phyloP scores from a whole-genome alignment of 176 grass and related monocot species.

The Triticum turgidum region DNA sequence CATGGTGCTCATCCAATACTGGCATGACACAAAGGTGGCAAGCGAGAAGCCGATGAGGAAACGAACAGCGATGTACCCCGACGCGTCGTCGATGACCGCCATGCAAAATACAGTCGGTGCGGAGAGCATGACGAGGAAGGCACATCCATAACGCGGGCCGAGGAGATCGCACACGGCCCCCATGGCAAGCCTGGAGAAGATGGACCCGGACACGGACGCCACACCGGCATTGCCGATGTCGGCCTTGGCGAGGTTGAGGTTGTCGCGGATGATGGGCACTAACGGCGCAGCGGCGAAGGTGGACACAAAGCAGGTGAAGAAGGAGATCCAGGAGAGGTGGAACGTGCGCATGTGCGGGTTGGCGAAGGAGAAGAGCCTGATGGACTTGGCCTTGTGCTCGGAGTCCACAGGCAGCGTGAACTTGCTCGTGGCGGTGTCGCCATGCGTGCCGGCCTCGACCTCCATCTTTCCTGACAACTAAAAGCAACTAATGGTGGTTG shows the following conservation, averaged over 20 bases:
- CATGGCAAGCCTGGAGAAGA: constrained; percentile 89
- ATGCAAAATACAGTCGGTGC: constrained; percentile 86
- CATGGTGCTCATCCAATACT: constrained; percentile 98
- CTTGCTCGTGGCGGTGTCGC: background rate
- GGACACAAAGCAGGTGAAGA: constrained; percentile 94
- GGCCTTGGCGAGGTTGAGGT: constrained; percentile 61
- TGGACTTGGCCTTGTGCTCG: constrained; percentile 74
- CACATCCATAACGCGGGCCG: constrained; percentile 77
- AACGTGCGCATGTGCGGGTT: constrained; percentile 79
- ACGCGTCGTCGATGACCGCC: constrained; percentile 46
- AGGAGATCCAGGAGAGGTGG: constrained; percentile 89
- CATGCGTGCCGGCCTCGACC: background rate
- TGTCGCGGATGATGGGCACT: constrained; percentile 80
- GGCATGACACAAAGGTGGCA: constrained; percentile 78
- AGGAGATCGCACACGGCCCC: constrained; percentile 85
- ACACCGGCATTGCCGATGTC: constrained; percentile 79
- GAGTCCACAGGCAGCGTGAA: constrained; percentile 82
- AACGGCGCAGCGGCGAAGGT: constrained; percentile 64
- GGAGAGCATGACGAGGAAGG: constrained; percentile 76
- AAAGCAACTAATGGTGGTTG: too few relatives aligned
- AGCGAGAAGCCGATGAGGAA: constrained; percentile 89
- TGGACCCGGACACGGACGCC: constrained; percentile 79
- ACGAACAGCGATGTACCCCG: constrained; percentile 55
- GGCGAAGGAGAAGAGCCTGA: constrained; percentile 67
- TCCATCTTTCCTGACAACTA: background rate